Evolutionary conservation across 306 rosid genomes (phyloP), one percentile per base, ranked within the genome.

Genomic region (Malus asiatica): DNA sequence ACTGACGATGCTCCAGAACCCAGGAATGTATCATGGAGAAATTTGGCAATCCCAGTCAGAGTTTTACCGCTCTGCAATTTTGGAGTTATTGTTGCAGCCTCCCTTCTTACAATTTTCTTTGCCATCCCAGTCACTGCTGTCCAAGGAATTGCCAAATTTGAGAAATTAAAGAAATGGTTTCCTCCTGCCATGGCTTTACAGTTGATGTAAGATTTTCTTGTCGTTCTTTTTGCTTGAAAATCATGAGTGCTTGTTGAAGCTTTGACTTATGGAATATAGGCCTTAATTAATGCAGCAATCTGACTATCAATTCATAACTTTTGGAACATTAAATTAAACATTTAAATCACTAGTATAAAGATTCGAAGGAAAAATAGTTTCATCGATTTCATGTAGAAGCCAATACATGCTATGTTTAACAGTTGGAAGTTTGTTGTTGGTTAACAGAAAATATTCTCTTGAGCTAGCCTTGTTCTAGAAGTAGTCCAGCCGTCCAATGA

Each of bases 21-120:
- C 25, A 94, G 95, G 82, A 93, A 90, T 80, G 90, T 94, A 75
- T 86, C 96, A n/a, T 94, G 98, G 98, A 86, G 96, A 82, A 94
- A 82, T 86, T 72, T 92, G 88, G 82, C 81, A 20, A 79, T 90
- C 61, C 81, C 96, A 51, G 79, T 68, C 71, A 85, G 92, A 82
- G 6, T 78, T 46, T 77, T 90, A 80, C 93, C 95, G 4, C 90
- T 94, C 58, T 75, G 81, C 83, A 82, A 76, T 80, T 85, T 89
- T n/a, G 90, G 89, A 0, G 89, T 88, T 78, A 30, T 87, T 78
- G 74, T 89, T 76, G 89, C 92, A 51, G 96, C 98, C 55, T 68
- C 95, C 2, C 73, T 89, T 45, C 96, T 94, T 72, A 92, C 96
- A 35, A 68, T 92, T 84, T 94, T 94, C 88, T 94, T 92, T 76